Evolutionary conservation across 2,329 filamentous ascomycete genomes (phyloP).

Genomic region (Mycosphaerella sp.): DNA sequence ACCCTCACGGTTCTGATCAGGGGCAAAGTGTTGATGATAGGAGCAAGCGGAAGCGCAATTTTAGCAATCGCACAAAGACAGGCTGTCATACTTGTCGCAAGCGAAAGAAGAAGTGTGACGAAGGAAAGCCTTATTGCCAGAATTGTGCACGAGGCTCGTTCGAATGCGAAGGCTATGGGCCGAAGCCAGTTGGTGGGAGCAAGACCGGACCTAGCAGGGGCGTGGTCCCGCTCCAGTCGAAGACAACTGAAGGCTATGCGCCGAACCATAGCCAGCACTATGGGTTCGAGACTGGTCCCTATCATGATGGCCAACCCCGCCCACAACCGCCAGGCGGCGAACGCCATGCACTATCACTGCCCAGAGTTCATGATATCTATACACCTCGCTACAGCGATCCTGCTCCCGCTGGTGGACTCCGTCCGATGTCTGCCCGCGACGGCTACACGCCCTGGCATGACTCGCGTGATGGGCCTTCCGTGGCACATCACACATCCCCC

Average conservation of each 20-base stretch:
- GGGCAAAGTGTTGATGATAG: slow-evolving; percentile 20
- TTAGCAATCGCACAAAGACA: slow-evolving; percentile 93
- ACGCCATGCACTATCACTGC: slow-evolving; percentile 7
- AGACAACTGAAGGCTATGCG: slow-evolving; percentile 10
- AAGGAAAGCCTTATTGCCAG: slow-evolving; percentile 83
- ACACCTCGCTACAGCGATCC: slow-evolving; percentile 10
- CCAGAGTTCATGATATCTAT: slow-evolving; percentile 2
- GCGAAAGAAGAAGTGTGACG: slow-evolving; percentile 97
- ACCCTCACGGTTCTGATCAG: slow-evolving; percentile 25
- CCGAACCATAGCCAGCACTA: slow-evolving; percentile 9
- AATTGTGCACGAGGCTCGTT: slow-evolving; percentile 91
- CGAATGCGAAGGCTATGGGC: slow-evolving; percentile 80
- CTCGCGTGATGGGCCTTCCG: background rate
- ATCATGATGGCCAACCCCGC: slow-evolving; percentile 8
- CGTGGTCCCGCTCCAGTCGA: slow-evolving; percentile 18
- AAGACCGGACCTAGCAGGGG: slow-evolving; percentile 10
- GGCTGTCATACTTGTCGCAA: slow-evolving; percentile 87
- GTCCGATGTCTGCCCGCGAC: slow-evolving; percentile 16
- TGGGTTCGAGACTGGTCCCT: slow-evolving; percentile 16
- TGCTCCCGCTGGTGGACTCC: slow-evolving; percentile 11
- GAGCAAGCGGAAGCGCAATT: slow-evolving; percentile 71
- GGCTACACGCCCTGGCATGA: slow-evolving; percentile 1
- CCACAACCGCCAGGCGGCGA: slow-evolving; percentile 4
- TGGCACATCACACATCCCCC: slow-evolving; percentile 4
- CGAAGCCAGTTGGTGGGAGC: slow-evolving; percentile 24